phyloP scores from a whole-genome alignment of 2,329 filamentous ascomycete genomes.

The Aureobasidium sp. region DNA sequence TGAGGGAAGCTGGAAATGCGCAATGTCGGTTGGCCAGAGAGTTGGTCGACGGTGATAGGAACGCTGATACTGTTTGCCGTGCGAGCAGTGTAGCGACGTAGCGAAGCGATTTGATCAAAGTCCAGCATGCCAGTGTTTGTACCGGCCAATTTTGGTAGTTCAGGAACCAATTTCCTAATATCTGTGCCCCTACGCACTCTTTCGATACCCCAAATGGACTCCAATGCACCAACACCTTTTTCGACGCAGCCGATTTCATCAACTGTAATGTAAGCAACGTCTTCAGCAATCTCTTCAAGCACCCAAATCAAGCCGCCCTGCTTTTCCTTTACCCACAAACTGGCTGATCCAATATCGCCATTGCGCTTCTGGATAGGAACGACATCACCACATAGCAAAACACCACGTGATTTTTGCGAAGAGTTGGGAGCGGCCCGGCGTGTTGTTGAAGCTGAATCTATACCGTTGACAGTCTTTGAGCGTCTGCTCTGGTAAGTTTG shows the following conservation, averaged over 20 bases:
- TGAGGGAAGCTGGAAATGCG: conserved; percentile 92
- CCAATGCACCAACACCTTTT: conserved; percentile 65
- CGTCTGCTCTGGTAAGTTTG: conserved; percentile 47
- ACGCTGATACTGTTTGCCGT: conserved; percentile 73
- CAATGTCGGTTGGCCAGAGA: conserved; percentile 62
- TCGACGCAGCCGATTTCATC: conserved; percentile 71
- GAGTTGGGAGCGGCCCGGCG: conserved; percentile 55
- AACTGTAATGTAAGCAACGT: conserved; percentile 69
- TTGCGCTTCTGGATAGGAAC: conserved; percentile 96
- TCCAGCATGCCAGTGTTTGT: conserved; percentile 67
- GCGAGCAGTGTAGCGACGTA: conserved; percentile 77
- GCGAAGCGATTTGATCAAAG: conserved; percentile 63
- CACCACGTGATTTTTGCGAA: conserved; percentile 72
- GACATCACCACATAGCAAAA: conserved; percentile 93
- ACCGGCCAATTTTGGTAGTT: conserved; percentile 69
- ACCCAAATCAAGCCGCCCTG: conserved; percentile 93
- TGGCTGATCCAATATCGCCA: conserved; percentile 83
- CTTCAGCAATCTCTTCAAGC: conserved; percentile 92
- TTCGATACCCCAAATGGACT: conserved; percentile 77
- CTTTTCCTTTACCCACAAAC: conserved; percentile 98
- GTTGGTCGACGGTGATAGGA: conserved; percentile 71
- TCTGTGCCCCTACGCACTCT: conserved; percentile 61
- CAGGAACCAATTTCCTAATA: conserved; percentile 70
- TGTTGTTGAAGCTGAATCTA: conserved; percentile 37
- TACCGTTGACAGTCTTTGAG: conserved; percentile 59